Base-by-base conservation (phyloP, 1,284 basidiomycete genomes). In the Ustilago loliicola region DNA sequence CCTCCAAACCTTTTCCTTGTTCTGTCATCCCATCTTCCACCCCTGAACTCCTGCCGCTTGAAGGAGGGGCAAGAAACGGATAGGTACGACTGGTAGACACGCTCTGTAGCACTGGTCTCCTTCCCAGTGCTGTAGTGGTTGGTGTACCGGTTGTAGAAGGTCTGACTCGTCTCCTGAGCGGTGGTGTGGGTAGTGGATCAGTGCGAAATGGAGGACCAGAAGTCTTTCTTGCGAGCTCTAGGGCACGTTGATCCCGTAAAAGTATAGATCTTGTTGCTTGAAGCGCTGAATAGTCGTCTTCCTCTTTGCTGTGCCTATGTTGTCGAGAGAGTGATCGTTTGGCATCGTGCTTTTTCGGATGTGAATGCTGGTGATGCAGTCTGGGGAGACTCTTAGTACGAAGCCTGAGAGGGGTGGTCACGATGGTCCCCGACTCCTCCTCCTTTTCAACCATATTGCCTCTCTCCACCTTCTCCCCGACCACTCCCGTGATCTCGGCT, bases 211-310 rank as follows among this genome's bases (percentile, higher is more conserved):
- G 56, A 1, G 61, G 61, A 3, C 21, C 21, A 8, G 50, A 48
- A 17, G 40, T 50, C 9, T 62, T 30, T 0, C 69, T 50, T 21
- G 62, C 69, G 8, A 55, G 11, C 5, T 55, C 27, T 4, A 72
- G 52, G 1, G 54, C 51, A 17, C 55, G 50, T 13, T 59, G 61
- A 34, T 72, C 70, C 30, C 27, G 70, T 5, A 45, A 3, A 3
- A 72, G 30, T 5, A 72, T 72, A 52, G 25, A 34, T 10, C 15
- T n/a, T 11, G 52, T 21, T 2, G 65, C 61, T 17, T 42, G n/a
- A 13, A 32, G 21, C 2, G 61, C 55, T 0, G 57, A 15, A 19
- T 62, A 36, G 15, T 40, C 40, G 13, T 55, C 51, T 2, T 7
- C 15, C 21, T 45, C 23, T 7, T 32, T 45, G 42, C n/a, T 45